Evolutionary conservation across 1,139 yeast genomes (phyloP).

Genomic region (Debaryomycetaceae sp.): DNA sequence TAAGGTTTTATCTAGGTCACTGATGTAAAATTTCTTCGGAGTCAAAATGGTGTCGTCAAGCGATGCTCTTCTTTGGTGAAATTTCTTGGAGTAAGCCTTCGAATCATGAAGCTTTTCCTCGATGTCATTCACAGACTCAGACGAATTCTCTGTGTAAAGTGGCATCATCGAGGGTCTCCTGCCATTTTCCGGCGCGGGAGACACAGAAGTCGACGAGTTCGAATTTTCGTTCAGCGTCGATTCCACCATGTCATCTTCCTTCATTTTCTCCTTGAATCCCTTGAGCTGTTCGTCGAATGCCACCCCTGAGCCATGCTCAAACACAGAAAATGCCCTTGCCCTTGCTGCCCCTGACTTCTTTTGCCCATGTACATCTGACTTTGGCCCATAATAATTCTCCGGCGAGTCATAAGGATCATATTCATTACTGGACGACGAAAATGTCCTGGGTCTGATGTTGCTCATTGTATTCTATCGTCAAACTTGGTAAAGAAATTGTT

Average conservation of each 20-base stretch:
- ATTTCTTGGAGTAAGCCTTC: slow-evolving; percentile 5
- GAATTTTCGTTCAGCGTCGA: neutral
- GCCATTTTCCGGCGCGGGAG: slow-evolving; percentile 6
- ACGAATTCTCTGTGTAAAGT: slow-evolving; percentile 20
- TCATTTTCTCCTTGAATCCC: slow-evolving; percentile 1
- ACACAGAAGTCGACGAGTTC: slow-evolving; percentile 3
- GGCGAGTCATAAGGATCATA: slow-evolving; percentile 65
- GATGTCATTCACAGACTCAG: slow-evolving; percentile 10
- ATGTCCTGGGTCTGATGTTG: slow-evolving; percentile 17
- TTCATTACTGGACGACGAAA: slow-evolving; percentile 36
- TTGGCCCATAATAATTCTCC: slow-evolving; percentile 69
- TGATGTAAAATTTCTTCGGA: slow-evolving; percentile 62
- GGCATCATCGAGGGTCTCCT: slow-evolving; percentile 35
- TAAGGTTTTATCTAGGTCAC: slow-evolving; percentile 72
- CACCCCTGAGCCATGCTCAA: slow-evolving; percentile 21
- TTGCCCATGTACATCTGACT: slow-evolving; percentile 50
- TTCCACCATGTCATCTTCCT: slow-evolving; percentile 1
- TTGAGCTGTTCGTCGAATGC: slow-evolving; percentile 8
- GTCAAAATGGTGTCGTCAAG: slow-evolving; percentile 52
- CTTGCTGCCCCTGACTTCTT: slow-evolving; percentile 37
- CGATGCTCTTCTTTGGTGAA: slow-evolving; percentile 54
- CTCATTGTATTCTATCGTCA: slow-evolving; percentile 2
- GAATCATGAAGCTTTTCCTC: neutral
- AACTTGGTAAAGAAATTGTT: no score
- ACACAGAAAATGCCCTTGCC: slow-evolving; percentile 51